Percentiles rank a stretch among this genome's conserved stretches.
phyloP scores from a whole-genome alignment of 345 rosid genomes.

The Linum trigynum region DNA sequence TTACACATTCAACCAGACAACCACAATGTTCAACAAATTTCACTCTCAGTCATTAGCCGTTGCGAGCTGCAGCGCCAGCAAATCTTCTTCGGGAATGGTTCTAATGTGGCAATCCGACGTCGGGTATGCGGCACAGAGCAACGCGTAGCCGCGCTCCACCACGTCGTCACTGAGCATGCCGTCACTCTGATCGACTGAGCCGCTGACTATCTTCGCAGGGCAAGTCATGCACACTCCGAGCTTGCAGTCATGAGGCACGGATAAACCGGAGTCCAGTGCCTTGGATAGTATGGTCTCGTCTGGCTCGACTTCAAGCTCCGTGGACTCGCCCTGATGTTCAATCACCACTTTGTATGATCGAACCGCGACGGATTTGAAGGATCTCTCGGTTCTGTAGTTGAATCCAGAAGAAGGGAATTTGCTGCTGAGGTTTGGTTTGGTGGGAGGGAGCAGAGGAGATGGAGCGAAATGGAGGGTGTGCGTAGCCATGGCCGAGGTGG shows the following conservation, averaged over 20 bases:
- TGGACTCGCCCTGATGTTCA: slow-evolving; percentile 59
- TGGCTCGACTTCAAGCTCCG: slow-evolving; percentile 72
- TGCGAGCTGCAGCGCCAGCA: slow-evolving; percentile 70
- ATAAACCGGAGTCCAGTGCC: slow-evolving; percentile 68
- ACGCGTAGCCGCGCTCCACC: slow-evolving; percentile 74
- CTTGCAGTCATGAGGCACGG: slow-evolving; percentile 80
- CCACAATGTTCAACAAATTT: background rate
- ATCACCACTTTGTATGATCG: slow-evolving; percentile 60
- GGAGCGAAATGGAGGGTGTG: slow-evolving; percentile 38
- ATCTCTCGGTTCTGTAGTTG: slow-evolving; percentile 9
- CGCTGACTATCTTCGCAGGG: slow-evolving; percentile 67
- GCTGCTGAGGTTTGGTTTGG: slow-evolving; percentile 28
- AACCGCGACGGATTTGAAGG: slow-evolving; percentile 17
- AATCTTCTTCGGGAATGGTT: slow-evolving; percentile 89
- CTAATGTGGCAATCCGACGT: slow-evolving; percentile 69
- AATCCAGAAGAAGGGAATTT: slow-evolving; percentile 20
- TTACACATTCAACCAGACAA: background rate
- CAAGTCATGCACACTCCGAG: slow-evolving; percentile 99
- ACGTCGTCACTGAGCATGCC: slow-evolving; percentile 99
- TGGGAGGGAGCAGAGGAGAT: slow-evolving; percentile 32
- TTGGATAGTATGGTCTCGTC: slow-evolving; percentile 78
- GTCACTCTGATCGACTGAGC: slow-evolving; percentile 82
- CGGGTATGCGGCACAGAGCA: slow-evolving; percentile 75
- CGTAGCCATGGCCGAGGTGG: slow-evolving; percentile 40
- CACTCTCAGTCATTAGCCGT: slow-evolving; percentile 63